These are phyloP conservation scores for Quambalaria eucalypti DNA, from an alignment of 1,284 basidiomycete species.

Conservation along the genomic window DNA sequence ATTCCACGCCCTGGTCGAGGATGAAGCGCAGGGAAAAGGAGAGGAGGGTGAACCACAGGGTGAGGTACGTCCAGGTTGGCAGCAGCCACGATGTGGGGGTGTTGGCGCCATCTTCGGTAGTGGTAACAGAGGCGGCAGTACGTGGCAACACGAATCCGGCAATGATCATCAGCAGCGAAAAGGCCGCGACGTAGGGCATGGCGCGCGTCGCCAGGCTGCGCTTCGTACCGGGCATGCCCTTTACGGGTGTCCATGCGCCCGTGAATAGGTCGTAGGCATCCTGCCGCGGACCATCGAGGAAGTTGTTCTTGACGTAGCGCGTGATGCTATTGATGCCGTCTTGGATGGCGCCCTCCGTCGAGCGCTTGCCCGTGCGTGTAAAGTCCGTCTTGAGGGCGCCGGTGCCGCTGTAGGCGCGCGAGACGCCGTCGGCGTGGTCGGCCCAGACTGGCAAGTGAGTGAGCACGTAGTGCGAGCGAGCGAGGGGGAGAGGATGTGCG, in stretches of 20 bases:
- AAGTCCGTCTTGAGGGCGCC: slow-evolving; percentile 96
- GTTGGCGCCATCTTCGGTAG: not conserved
- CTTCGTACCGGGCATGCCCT: slow-evolving; percentile 64
- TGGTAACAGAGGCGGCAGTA: not conserved
- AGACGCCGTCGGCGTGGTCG: slow-evolving; percentile 86
- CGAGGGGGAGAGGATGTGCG: too few relatives aligned
- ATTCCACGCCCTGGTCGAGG: slow-evolving; percentile 35
- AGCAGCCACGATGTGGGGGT: too few relatives aligned
- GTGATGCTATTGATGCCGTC: slow-evolving; percentile 78
- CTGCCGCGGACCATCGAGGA: slow-evolving; percentile 86
- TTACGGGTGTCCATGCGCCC: slow-evolving; percentile 65
- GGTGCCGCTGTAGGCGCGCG: slow-evolving; percentile 85
- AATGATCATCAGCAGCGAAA: slow-evolving; percentile 66
- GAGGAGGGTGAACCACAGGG: slow-evolving; percentile 18
- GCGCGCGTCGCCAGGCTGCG: slow-evolving; percentile 71
- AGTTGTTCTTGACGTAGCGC: slow-evolving; percentile 93
- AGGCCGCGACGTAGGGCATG: slow-evolving; percentile 71
- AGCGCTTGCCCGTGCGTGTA: slow-evolving; percentile 78
- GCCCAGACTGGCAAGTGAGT: slow-evolving; percentile 66
- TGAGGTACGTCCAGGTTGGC: slow-evolving; percentile 3
- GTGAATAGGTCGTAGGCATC: slow-evolving; percentile 68
- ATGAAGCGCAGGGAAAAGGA: slow-evolving; percentile 27
- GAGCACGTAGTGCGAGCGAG: too few relatives aligned
- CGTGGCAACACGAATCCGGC: slow-evolving; percentile 23
- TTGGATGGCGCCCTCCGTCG: slow-evolving; percentile 65